Conservation (phyloP, 257 asterid genomes). For the Fraxinus excelsior region DNA sequence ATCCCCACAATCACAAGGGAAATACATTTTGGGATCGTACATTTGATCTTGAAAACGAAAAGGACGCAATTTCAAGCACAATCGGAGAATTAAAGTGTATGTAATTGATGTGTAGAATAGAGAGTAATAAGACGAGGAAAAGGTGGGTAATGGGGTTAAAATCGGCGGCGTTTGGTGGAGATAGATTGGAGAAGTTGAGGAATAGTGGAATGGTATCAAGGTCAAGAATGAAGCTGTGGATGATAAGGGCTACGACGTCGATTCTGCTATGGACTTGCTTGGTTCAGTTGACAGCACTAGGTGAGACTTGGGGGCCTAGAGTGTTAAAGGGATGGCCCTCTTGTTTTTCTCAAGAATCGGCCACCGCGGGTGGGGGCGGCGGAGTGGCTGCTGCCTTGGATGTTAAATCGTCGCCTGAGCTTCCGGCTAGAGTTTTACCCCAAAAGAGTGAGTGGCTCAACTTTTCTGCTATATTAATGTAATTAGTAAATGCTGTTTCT, state of each 20-base stretch:
- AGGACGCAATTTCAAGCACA: slow-evolving; percentile 15
- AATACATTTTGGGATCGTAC: slow-evolving; percentile 28
- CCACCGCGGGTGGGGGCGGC: slow-evolving; percentile 20
- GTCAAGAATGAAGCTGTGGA: slow-evolving; percentile 91
- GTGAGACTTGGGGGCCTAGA: slow-evolving; percentile 87
- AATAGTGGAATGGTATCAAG: slow-evolving; percentile 66
- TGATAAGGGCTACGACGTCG: slow-evolving; percentile 77
- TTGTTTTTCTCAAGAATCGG: slow-evolving; percentile 74
- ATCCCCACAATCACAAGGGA: background rate
- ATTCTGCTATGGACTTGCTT: slow-evolving; percentile 84
- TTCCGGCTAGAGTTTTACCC: slow-evolving; percentile 67
- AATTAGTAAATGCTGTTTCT: background rate
- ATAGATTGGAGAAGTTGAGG: slow-evolving; percentile 71
- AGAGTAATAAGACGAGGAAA: slow-evolving; percentile 40
- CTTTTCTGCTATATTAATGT: background rate
- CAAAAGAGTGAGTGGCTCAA: slow-evolving; percentile 75
- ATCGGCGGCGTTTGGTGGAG: slow-evolving; percentile 55
- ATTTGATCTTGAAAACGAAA: background rate
- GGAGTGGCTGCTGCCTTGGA: slow-evolving; percentile 42
- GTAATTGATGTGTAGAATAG: slow-evolving; percentile 61
- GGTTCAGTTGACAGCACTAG: slow-evolving; percentile 84
- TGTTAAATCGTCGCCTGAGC: slow-evolving; percentile 52
- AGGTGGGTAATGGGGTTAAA: slow-evolving; percentile 75
- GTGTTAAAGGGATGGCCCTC: slow-evolving; percentile 93
- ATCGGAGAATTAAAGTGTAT: slow-evolving; percentile 24